phyloP scores from a whole-genome alignment of 2,329 filamentous ascomycete species.

The Fulvia fulva region DNA sequence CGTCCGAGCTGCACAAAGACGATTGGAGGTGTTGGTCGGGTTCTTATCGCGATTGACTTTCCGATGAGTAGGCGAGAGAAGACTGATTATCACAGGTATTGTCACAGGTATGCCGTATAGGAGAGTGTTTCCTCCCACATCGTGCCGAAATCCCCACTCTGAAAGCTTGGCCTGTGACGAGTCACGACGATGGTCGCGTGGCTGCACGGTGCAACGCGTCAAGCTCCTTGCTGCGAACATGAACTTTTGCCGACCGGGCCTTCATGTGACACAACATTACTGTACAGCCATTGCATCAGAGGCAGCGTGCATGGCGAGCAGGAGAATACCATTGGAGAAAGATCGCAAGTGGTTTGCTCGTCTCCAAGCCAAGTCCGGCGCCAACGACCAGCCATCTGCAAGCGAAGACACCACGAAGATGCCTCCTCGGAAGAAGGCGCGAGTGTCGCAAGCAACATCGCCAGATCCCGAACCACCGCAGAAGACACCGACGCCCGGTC shows the following conservation, averaged over 20 bases:
- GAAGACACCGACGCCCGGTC: constrained; percentile 27
- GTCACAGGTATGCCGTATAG: no score
- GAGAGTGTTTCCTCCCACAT: no score
- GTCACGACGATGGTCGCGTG: neutral
- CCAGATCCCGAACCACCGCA: constrained; percentile 48
- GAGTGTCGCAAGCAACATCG: constrained; percentile 51
- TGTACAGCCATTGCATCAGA: neutral
- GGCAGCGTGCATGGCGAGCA: neutral
- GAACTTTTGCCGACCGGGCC: neutral
- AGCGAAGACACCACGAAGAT: no score
- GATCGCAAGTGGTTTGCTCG: neutral
- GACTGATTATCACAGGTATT: neutral
- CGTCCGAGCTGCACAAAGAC: neutral
- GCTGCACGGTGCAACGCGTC: neutral
- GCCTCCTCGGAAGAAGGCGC: constrained; percentile 68
- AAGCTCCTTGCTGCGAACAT: neutral
- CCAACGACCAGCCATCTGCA: neutral
- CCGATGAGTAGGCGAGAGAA: neutral
- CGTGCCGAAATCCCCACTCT: neutral
- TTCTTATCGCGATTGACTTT: neutral
- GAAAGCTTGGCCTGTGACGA: neutral
- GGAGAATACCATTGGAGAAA: neutral
- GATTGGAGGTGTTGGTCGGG: neutral
- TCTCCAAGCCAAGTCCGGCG: neutral
- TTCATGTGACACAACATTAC: neutral